Conservation (phyloP, 2,329 filamentous ascomycete species). For the Aphanoascus verrucosus region DNA sequence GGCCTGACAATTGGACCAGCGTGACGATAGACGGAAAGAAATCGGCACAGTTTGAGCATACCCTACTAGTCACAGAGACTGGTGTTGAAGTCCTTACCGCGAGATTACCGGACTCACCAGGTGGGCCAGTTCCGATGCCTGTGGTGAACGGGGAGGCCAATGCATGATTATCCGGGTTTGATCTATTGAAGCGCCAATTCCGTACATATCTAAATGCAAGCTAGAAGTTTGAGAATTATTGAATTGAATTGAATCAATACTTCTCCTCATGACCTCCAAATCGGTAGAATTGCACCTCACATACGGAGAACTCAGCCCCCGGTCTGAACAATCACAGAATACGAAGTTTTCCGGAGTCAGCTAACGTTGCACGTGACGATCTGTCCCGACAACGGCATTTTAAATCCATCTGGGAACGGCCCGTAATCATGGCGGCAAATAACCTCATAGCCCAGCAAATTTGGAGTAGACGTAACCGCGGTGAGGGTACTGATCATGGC, state of each 20-base stretch:
- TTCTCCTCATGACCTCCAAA: too few relatives aligned
- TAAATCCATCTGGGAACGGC: not conserved
- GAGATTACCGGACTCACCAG: slow-evolving; percentile 59
- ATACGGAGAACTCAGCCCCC: too few relatives aligned
- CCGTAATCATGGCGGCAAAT: not conserved
- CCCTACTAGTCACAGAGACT: slow-evolving; percentile 68
- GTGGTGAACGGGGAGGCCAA: slow-evolving; percentile 15
- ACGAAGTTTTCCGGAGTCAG: too few relatives aligned
- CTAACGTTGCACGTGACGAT: too few relatives aligned
- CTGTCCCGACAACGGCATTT: too few relatives aligned
- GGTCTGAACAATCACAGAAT: too few relatives aligned
- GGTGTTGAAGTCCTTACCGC: slow-evolving; percentile 75
- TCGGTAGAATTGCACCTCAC: too few relatives aligned
- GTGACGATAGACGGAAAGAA: slow-evolving; percentile 79
- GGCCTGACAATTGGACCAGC: slow-evolving; percentile 98
- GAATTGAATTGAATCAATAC: too few relatives aligned
- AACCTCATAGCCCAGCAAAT: not conserved
- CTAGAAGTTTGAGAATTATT: too few relatives aligned
- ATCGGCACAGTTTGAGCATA: slow-evolving; percentile 93
- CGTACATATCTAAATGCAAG: not conserved
- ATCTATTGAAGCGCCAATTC: not conserved
- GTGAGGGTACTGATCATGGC: not conserved
- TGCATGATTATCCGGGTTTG: not conserved
- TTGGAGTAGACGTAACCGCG: not conserved
- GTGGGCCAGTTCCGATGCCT: slow-evolving; percentile 57